A percentile compares a stretch with the other conserved stretches of the same genome.
These are phyloP conservation scores for Sporothrix brunneoviolacea DNA, from an alignment of 2,329 filamentous ascomycete genomes.

Conservation along the genomic window DNA sequence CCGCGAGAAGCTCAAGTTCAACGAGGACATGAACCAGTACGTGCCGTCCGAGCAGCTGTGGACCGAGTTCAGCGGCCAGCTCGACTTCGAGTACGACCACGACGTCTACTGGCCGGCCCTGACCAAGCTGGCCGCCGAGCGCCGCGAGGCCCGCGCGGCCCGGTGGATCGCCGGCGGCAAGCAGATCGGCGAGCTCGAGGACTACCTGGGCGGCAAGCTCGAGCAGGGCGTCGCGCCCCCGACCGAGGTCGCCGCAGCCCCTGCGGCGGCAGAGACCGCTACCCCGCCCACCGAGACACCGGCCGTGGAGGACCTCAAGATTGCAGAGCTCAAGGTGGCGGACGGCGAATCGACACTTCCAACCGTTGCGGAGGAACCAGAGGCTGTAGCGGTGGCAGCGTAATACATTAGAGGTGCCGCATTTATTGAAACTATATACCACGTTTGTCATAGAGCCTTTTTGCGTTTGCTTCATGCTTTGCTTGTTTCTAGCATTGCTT, in stretches of 20 bases:
- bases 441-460: no score
- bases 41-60: slow-evolving; percentile 78
- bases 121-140: slow-evolving; percentile 60
- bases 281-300: background rate
- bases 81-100: slow-evolving; percentile 91
- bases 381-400: background rate
- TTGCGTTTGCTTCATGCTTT: no score
- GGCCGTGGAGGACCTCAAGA: slow-evolving; percentile 1
- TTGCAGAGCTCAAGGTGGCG: background rate
- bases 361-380: background rate
- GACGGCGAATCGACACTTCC: background rate
- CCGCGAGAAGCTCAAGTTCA: slow-evolving; percentile 93
- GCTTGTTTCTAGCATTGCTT: no score
- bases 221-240: slow-evolving; percentile 21
- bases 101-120: slow-evolving; percentile 82
- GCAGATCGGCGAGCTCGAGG: slow-evolving; percentile 77
- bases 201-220: slow-evolving; percentile 66
- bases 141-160: slow-evolving; percentile 53
- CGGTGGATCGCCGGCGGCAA: slow-evolving; percentile 78
- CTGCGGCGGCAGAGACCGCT: slow-evolving; percentile 9
- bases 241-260: slow-evolving; percentile 17
- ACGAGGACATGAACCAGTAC: slow-evolving; percentile 79
- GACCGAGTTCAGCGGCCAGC: slow-evolving; percentile 66
- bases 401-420: background rate
- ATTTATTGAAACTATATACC: no score